These are phyloP conservation scores for Ustilago xerochloae DNA, from an alignment of 1,284 basidiomycete genomes.

Conservation along the genomic window DNA sequence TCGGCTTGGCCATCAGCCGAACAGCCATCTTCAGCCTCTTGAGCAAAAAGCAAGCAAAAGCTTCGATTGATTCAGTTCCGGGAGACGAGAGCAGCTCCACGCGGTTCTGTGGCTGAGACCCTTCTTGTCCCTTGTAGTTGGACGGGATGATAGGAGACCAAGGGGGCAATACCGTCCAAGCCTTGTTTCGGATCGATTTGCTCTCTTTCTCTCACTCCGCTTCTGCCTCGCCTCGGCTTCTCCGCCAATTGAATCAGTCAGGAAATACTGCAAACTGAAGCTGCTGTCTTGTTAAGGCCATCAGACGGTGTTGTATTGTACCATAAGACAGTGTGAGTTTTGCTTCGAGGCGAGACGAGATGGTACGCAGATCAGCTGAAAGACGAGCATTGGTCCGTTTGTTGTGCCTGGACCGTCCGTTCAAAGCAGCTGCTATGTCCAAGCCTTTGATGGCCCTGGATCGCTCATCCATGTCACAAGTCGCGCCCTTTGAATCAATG, in stretches of 20 bases:
- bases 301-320: no score
- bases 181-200: neutral
- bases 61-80: no score
- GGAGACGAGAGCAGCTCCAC: neutral
- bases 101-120: slow-evolving; percentile 3
- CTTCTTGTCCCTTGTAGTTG: no score
- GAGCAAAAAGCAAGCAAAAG: neutral
- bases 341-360: neutral
- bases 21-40: neutral
- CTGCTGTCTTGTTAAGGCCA: no score
- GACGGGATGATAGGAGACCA: neutral
- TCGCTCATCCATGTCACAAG: no score
- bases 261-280: no score
- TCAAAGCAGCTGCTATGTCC: slow-evolving; percentile 1
- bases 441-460: no score
- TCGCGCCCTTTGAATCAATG: no score
- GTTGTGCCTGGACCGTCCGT: neutral
- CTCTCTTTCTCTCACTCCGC: neutral
- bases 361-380: neutral
- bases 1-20: neutral
- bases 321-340: no score
- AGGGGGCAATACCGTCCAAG: no score
- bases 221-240: neutral
- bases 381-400: neutral
- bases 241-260: no score